These are phyloP conservation scores for Alectoria sarmentosa DNA, from an alignment of 495 filamentous ascomycete species.

Conservation along the genomic window DNA sequence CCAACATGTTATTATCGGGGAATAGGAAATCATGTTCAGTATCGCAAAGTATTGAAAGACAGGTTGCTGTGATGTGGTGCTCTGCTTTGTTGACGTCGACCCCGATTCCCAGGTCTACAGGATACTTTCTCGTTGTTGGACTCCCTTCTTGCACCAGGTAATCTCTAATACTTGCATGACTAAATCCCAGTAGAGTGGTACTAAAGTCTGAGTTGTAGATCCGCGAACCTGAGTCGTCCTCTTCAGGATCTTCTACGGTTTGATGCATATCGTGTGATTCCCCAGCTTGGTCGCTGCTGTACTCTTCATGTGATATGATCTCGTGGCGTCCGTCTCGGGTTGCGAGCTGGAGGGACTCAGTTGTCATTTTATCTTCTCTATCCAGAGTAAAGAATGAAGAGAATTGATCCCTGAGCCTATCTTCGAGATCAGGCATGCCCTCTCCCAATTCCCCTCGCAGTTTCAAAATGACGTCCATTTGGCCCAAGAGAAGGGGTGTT, in stretches of 20 bases:
- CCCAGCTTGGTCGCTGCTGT: neutral
- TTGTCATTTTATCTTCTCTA: conserved; percentile 33
- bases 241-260: neutral
- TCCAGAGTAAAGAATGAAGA: conserved; percentile 34
- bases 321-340: neutral
- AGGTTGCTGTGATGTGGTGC: conserved; percentile 5
- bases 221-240: conserved; percentile 24
- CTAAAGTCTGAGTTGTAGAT: conserved; percentile 28
- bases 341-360: conserved; percentile 26
- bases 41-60: conserved; percentile 2
- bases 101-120: conserved; percentile 19
- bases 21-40: neutral
- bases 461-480: conserved; percentile 30
- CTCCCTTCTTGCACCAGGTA: conserved; percentile 30
- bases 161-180: conserved; percentile 32
- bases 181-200: conserved; percentile 33
- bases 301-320: neutral
- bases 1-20: neutral
- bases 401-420: conserved; percentile 31
- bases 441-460: conserved; percentile 30
- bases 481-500: conserved; percentile 27
- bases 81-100: conserved; percentile 21
- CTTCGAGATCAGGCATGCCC: conserved; percentile 31
- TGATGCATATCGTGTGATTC: neutral
- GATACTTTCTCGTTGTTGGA: conserved; percentile 19